Percentiles rank a stretch among this genome's conserved stretches.
phyloP scores from a whole-genome alignment of 345 rosid genomes.

The Excoecaria cochinchinensis region DNA sequence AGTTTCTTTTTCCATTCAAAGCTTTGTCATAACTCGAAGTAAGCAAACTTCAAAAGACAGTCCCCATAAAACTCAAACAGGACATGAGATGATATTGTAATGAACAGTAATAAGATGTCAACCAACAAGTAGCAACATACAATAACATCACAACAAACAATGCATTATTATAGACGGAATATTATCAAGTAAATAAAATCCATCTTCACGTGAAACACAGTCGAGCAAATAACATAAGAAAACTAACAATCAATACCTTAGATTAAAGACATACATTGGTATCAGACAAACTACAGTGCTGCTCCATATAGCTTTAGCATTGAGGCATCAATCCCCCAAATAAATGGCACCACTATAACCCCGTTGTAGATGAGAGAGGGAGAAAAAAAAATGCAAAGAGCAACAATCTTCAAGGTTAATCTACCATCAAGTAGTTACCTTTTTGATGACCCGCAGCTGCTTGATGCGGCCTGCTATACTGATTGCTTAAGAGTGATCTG shows the following conservation, averaged over 20 bases:
- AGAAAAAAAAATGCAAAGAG: background rate
- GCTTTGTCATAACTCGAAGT: background rate
- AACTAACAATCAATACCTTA: background rate
- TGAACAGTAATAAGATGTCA: background rate
- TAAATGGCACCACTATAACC: background rate
- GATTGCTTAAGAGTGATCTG: slow-evolving; percentile 49
- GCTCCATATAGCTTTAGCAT: background rate
- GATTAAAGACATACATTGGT: background rate
- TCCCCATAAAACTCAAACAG: background rate
- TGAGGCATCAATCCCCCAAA: background rate
- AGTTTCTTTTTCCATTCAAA: background rate
- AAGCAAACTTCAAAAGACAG: background rate
- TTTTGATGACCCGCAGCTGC: slow-evolving; percentile 57
- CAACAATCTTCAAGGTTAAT: background rate
- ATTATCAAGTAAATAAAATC: background rate
- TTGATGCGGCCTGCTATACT: slow-evolving; percentile 56
- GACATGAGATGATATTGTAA: background rate
- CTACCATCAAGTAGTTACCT: slow-evolving; percentile 33
- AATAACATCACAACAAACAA: background rate
- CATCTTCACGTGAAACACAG: background rate
- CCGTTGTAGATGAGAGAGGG: background rate
- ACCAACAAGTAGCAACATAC: background rate
- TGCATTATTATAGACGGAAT: background rate
- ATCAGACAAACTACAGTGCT: background rate
- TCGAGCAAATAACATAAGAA: background rate